Percentiles rank a stretch among this genome's conserved stretches.
These are phyloP conservation scores for Chenopodium formosanum DNA, from an alignment of 148 eudicot species.

Conservation along the genomic window DNA sequence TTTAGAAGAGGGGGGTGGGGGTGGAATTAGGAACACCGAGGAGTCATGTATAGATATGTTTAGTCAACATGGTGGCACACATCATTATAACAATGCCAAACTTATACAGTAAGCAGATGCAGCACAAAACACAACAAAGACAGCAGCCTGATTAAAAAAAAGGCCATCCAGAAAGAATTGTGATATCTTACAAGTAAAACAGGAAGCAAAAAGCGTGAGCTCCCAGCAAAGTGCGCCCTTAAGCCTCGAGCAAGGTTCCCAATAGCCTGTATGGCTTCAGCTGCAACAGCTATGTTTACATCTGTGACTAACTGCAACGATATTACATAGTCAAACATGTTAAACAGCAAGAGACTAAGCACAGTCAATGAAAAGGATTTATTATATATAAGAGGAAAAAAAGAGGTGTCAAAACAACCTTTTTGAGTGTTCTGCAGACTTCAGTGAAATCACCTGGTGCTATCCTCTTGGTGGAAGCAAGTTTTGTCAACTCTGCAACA, in stretches of 20 bases:
- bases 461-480: constrained; percentile 88
- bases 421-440: constrained; percentile 86
- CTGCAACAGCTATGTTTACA: constrained; percentile 93
- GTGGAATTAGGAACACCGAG: too few relatives aligned
- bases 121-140: neutral
- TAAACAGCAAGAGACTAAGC: neutral
- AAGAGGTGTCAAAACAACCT: constrained; percentile 42
- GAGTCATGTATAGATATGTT: neutral
- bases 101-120: neutral
- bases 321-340: constrained; percentile 9
- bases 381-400: neutral
- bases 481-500: constrained; percentile 95
- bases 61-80: neutral
- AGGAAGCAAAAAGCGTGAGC: constrained; percentile 84
- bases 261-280: constrained; percentile 93
- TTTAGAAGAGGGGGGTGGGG: neutral
- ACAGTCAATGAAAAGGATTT: neutral
- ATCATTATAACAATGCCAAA: neutral
- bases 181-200: constrained; percentile 68
- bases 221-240: constrained; percentile 84
- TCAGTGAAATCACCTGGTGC: constrained; percentile 98
- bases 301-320: constrained; percentile 80
- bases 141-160: too few relatives aligned
- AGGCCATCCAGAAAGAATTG: neutral
- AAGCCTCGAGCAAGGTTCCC: constrained; percentile 94